Percentiles rank a stretch among this genome's conserved stretches.
Evolutionary conservation across 148 eudicot genomes (phyloP).

Genomic region (Camellia japonica): DNA sequence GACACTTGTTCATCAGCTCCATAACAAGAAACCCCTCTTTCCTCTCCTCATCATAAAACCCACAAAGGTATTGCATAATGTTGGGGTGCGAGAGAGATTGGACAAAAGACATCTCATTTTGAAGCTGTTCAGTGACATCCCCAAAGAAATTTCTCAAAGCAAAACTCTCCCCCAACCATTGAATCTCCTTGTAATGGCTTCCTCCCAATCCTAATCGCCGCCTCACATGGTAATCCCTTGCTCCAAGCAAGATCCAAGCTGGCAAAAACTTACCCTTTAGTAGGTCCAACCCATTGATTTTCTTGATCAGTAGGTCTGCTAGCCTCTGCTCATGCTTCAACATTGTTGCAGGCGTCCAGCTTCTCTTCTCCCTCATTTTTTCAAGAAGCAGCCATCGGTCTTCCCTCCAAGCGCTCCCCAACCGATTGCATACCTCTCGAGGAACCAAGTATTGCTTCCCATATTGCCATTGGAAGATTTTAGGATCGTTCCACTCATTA

Average conservation of each 20-base stretch:
- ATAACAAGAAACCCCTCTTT: conserved; percentile 55
- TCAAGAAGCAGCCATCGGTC: conserved; percentile 56
- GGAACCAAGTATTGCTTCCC: conserved; percentile 60
- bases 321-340: conserved; percentile 45
- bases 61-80: conserved; percentile 48
- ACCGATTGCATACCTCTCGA: conserved; percentile 38
- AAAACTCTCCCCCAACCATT: conserved; percentile 65
- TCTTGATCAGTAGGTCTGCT: conserved; percentile 39
- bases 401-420: conserved; percentile 37
- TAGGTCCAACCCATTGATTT: conserved; percentile 26
- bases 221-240: conserved; percentile 53
- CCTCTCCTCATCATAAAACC: conserved; percentile 56
- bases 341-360: conserved; percentile 2
- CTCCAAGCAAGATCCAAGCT: conserved; percentile 34
- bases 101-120: conserved; percentile 34
- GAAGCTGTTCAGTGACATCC: conserved; percentile 32
- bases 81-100: conserved; percentile 61
- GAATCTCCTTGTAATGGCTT: conserved; percentile 60
- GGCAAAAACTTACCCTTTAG: conserved; percentile 27
- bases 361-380: conserved; percentile 42
- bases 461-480: conserved; percentile 51
- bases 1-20: conserved; percentile 58
- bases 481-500: conserved; percentile 54
- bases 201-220: conserved; percentile 47
- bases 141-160: conserved; percentile 44